These are phyloP conservation scores for Candida albicans DNA, from an alignment of 1,139 yeast species.

Conservation along the genomic window DNA sequence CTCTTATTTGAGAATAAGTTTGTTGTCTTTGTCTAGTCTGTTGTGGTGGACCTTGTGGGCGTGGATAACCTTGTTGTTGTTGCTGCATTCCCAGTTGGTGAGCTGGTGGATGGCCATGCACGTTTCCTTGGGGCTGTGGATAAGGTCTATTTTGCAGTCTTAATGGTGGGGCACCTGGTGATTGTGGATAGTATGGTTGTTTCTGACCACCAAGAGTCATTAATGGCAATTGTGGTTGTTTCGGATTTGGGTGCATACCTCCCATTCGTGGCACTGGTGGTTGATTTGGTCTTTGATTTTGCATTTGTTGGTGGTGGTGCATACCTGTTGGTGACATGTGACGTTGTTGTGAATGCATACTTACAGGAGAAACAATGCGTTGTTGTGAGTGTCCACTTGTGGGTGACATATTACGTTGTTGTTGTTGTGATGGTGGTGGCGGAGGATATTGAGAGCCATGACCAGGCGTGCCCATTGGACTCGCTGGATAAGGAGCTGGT, in stretches of 20 bases:
- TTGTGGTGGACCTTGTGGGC: background rate
- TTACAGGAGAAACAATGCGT: background rate
- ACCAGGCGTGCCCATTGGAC: too few relatives aligned
- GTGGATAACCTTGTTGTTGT: constrained; percentile 2
- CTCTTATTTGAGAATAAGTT: constrained; percentile 14
- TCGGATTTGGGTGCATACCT: background rate
- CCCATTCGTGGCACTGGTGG: background rate
- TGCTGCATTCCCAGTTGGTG: background rate
- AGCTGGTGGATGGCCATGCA: background rate
- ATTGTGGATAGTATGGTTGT: background rate
- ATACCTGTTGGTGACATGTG: background rate
- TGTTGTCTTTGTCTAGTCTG: constrained; percentile 6
- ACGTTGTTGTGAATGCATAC: background rate
- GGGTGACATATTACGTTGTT: background rate
- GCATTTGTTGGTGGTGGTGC: background rate
- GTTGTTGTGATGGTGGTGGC: constrained; percentile 1
- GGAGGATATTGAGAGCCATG: background rate
- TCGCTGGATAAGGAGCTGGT: background rate
- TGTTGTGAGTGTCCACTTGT: background rate
- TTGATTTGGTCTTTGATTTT: background rate
- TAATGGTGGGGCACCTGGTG: constrained; percentile 10
- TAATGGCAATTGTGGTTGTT: background rate
- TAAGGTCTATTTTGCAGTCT: constrained; percentile 12
- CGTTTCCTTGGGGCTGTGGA: constrained; percentile 2
- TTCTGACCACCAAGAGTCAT: background rate